These are phyloP conservation scores for Luffa acutangula DNA, from an alignment of 306 rosid species.

Conservation along the genomic window DNA sequence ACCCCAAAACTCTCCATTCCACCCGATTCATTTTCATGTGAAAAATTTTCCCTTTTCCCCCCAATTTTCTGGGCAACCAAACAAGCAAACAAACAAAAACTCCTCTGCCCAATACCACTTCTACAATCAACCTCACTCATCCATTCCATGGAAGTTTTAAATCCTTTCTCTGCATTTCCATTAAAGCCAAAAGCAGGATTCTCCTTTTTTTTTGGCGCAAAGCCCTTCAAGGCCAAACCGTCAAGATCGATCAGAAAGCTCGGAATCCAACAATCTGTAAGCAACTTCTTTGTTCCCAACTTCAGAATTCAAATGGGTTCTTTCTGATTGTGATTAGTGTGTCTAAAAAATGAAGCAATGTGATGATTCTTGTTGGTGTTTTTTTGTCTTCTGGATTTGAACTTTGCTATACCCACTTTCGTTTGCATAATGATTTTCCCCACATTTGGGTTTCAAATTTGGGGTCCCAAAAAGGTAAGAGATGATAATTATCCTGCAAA, in stretches of 20 bases:
- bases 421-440: neutral
- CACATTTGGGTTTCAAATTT: slow-evolving; percentile 1
- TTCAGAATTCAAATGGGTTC: neutral
- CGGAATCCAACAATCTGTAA: neutral
- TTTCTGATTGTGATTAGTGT: neutral
- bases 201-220: neutral
- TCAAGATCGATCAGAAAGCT: neutral
- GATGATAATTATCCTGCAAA: neutral
- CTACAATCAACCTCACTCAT: neutral
- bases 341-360: neutral
- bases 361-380: neutral
- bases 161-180: neutral
- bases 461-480: slow-evolving; percentile 1
- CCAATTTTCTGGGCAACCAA: neutral
- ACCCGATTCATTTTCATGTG: neutral
- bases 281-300: neutral
- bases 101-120: neutral
- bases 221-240: neutral
- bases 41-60: neutral
- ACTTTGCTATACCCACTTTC: neutral
- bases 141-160: neutral
- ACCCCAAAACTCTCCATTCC: neutral
- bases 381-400: neutral
- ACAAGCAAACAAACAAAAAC: slow-evolving; percentile 9
- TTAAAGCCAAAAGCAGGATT: neutral